phyloP scores from a whole-genome alignment of 768 basidiomycete genomes.

The Boletellus ananas region DNA sequence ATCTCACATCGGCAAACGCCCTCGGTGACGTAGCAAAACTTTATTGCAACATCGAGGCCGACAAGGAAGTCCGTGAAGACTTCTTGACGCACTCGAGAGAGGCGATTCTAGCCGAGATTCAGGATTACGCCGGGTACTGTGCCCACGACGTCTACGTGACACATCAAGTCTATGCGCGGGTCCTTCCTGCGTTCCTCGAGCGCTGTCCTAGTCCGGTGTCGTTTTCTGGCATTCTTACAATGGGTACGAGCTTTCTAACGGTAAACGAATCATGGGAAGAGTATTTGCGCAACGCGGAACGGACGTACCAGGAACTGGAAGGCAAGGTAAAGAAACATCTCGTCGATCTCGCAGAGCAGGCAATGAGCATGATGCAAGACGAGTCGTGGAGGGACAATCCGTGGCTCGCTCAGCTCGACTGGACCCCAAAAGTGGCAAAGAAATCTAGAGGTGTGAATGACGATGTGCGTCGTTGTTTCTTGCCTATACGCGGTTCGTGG shows the following conservation, averaged over 20 bases:
- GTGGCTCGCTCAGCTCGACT: conserved; percentile 90
- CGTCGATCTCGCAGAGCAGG: conserved; percentile 62
- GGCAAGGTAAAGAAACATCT: conserved; percentile 58
- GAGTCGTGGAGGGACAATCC: conserved; percentile 66
- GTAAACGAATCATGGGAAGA: conserved; percentile 88
- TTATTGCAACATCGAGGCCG: conserved; percentile 77
- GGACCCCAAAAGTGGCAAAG: conserved; percentile 82
- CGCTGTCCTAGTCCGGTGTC: conserved; percentile 91
- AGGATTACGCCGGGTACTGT: conserved; percentile 81
- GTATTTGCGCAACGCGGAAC: conserved; percentile 78
- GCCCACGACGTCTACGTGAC: conserved; percentile 82
- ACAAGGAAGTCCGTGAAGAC: conserved; percentile 75
- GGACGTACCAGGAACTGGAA: conserved; percentile 66
- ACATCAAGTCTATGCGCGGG: conserved; percentile 70
- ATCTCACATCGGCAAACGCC: conserved; percentile 87
- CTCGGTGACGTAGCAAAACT: conserved; percentile 88
- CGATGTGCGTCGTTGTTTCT: conserved; percentile 16
- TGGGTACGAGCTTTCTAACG: conserved; percentile 89
- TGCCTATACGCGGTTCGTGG: background rate
- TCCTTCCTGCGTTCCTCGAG: conserved; percentile 75
- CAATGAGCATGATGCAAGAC: conserved; percentile 45
- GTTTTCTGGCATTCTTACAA: conserved; percentile 84
- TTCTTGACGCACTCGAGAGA: conserved; percentile 67
- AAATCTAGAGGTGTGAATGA: conserved; percentile 59
- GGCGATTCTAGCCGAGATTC: conserved; percentile 59